Evolutionary conservation across 129 eudicot genomes (phyloP).

Genomic region (Escallonia rubra): DNA sequence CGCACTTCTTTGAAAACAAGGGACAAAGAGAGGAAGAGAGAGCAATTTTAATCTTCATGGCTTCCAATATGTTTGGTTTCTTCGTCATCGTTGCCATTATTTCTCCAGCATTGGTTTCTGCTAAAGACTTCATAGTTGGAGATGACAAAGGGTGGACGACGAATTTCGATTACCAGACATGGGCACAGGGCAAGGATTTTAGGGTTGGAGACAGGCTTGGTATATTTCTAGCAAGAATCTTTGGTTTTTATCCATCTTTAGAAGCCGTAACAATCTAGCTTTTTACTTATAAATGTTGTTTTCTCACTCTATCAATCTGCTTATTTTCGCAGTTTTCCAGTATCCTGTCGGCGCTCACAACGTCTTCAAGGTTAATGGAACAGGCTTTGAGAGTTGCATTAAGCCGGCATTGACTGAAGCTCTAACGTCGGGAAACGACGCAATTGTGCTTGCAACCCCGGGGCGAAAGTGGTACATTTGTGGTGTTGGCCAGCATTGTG

Average conservation of each 20-base stretch:
- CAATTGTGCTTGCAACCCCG: conserved; percentile 32
- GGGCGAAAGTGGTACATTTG: conserved; percentile 62
- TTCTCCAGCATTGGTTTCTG: not conserved
- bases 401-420: conserved; percentile 11
- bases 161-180: conserved; percentile 23
- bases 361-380: conserved; percentile 34
- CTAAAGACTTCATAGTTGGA: conserved; percentile 30
- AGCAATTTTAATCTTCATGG: no score
- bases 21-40: no score
- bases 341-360: conserved; percentile 25
- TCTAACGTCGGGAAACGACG: conserved; percentile 41
- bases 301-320: not conserved
- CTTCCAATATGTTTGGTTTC: not conserved
- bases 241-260: not conserved
- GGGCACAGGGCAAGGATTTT: conserved; percentile 38
- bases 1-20: no score
- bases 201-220: conserved; percentile 32
- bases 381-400: conserved; percentile 35
- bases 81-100: conserved; percentile 10
- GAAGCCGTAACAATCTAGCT: no score
- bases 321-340: conserved; percentile 28
- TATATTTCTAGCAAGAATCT: not conserved
- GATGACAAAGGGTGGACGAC: conserved; percentile 33
- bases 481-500: conserved; percentile 36
- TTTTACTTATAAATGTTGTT: no score